Conservation (phyloP, 2,329 filamentous ascomycete species). For the Rutstroemia sp. region DNA sequence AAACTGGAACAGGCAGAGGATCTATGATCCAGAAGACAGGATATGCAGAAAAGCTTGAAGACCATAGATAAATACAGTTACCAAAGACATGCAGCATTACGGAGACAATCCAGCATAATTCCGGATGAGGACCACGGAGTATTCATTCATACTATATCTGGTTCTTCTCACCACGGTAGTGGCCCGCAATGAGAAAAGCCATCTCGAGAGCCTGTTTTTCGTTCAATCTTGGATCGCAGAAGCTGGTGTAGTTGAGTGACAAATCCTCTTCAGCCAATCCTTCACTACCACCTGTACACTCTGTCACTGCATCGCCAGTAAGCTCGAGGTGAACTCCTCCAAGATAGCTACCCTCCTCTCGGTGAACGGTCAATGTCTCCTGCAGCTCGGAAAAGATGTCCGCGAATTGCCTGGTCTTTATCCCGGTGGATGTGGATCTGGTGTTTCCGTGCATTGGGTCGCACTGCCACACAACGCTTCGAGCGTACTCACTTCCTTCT, state of each 20-base stretch:
- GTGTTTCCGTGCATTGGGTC: conserved; percentile 96
- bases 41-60: too few relatives aligned
- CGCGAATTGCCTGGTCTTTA: conserved; percentile 89
- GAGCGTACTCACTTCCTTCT: conserved; percentile 62
- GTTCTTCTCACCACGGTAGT: conserved; percentile 30
- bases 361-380: conserved; percentile 77
- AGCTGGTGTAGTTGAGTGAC: conserved; percentile 86
- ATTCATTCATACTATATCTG: background rate
- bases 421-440: conserved; percentile 59
- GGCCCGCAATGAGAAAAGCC: conserved; percentile 86
- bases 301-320: conserved; percentile 92
- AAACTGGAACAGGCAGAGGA: too few relatives aligned
- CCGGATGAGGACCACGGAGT: background rate
- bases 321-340: conserved; percentile 93
- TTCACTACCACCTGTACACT: conserved; percentile 87
- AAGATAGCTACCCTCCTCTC: conserved; percentile 74
- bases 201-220: conserved; percentile 96
- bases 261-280: conserved; percentile 83
- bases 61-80: too few relatives aligned
- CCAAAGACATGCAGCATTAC: too few relatives aligned
- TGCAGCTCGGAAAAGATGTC: conserved; percentile 85
- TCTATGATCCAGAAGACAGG: too few relatives aligned
- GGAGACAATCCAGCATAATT: background rate
- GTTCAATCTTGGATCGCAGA: conserved; percentile 90
- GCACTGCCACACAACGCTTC: conserved; percentile 86